phyloP scores from a whole-genome alignment of 179 eudicot genomes.

The Spergularia azorica region DNA sequence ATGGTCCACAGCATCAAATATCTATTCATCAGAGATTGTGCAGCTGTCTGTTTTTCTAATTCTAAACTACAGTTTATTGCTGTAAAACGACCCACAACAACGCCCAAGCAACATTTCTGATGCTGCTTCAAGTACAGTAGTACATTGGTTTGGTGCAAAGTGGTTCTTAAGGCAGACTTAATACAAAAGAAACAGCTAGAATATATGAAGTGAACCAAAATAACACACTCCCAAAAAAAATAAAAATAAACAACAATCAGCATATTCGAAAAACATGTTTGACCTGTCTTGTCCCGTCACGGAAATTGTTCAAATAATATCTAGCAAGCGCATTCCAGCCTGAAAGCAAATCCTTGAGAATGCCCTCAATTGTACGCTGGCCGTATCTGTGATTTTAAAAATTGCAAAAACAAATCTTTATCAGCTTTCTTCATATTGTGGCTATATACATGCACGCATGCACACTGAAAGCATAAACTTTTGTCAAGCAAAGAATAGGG shows the following conservation, averaged over 20 bases:
- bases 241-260: background rate
- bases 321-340: constrained; percentile 78
- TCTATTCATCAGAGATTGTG: background rate
- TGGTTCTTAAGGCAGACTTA: background rate
- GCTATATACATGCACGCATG: background rate
- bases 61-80: background rate
- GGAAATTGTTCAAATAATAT: constrained; percentile 86
- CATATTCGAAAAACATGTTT: constrained; percentile 9
- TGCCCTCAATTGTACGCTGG: constrained; percentile 71
- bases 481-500: no score
- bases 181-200: constrained; percentile 1
- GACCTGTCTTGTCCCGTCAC: constrained; percentile 94
- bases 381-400: constrained; percentile 54
- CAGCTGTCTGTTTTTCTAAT: background rate
- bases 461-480: no score
- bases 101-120: background rate
- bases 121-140: background rate
- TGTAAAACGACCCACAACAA: background rate
- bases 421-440: background rate
- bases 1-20: background rate
- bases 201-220: background rate
- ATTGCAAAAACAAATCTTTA: constrained; percentile 7
- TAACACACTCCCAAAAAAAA: no score
- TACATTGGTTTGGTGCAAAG: background rate
- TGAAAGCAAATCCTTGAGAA: constrained; percentile 78